Percentiles rank a stretch among this genome's conserved stretches.
Conservation (phyloP, 2,329 filamentous ascomycete genomes). For the Incumbomyces delicatus region DNA sequence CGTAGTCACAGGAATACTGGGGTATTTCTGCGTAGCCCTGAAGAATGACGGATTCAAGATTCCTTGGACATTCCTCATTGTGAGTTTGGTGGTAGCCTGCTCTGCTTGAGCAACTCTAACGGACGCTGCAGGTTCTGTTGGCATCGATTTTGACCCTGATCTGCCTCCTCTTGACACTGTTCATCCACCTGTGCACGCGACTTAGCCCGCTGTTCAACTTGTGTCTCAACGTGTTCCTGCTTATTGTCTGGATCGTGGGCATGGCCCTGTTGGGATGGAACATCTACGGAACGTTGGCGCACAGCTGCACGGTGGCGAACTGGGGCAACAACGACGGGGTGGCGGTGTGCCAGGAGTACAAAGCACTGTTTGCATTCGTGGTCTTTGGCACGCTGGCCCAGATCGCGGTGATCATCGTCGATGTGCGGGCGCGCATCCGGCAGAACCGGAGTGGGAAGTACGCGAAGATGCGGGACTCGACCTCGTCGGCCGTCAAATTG, state of each 20-base stretch:
- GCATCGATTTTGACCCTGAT: constrained; percentile 44
- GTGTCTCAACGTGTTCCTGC: constrained; percentile 38
- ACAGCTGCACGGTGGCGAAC: constrained; percentile 39
- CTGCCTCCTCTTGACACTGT: constrained; percentile 37
- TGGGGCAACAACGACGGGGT: constrained; percentile 49
- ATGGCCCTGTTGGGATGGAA: constrained; percentile 46
- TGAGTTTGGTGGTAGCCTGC: constrained; percentile 25
- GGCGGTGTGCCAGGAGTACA: constrained; percentile 49
- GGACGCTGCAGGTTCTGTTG: constrained; percentile 38
- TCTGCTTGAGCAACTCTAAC: not conserved
- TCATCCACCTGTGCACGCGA: constrained; percentile 42
- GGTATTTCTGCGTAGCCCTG: constrained; percentile 47
- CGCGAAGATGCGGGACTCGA: constrained; percentile 35
- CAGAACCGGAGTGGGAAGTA: constrained; percentile 40
- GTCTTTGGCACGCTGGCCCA: constrained; percentile 39
- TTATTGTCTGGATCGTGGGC: constrained; percentile 43
- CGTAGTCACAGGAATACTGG: constrained; percentile 45
- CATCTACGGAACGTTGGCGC: constrained; percentile 42
- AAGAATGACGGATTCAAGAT: constrained; percentile 41
- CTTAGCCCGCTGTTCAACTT: constrained; percentile 45
- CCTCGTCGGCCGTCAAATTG: constrained; percentile 26
- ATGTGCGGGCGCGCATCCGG: constrained; percentile 39
- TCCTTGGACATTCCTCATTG: constrained; percentile 52
- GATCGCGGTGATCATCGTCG: constrained; percentile 39
- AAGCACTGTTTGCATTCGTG: constrained; percentile 49